These are phyloP conservation scores for Phyllosticta capitalensis DNA, from an alignment of 2,329 filamentous ascomycete species.

Conservation along the genomic window DNA sequence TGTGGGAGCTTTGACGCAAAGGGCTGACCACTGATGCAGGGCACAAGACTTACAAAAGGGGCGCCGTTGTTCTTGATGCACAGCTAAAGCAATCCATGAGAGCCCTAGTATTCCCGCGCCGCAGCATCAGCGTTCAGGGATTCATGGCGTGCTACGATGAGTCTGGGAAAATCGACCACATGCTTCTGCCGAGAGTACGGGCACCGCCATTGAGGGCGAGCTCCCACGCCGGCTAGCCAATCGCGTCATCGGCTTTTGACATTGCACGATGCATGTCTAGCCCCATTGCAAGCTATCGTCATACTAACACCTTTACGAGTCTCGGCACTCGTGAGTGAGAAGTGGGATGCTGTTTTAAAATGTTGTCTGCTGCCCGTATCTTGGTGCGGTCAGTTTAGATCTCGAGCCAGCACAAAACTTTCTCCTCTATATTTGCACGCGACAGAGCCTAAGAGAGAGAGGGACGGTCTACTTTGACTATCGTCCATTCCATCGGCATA, in stretches of 20 bases:
- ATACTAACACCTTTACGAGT: background rate
- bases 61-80: background rate
- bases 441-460: background rate
- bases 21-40: background rate
- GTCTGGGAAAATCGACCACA: background rate
- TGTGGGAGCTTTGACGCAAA: background rate
- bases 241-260: conserved; percentile 8
- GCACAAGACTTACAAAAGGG: background rate
- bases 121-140: background rate
- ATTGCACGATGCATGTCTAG: conserved; percentile 6
- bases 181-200: background rate
- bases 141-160: background rate
- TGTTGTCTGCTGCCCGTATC: background rate
- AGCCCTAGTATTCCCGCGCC: background rate
- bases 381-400: background rate
- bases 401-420: background rate
- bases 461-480: background rate
- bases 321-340: background rate
- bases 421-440: background rate
- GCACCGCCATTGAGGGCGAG: background rate
- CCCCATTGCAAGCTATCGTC: background rate
- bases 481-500: background rate
- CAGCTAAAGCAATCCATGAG: background rate
- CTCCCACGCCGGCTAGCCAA: conserved; percentile 6
- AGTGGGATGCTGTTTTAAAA: background rate